Conservation (phyloP, 176 grass and related monocot species). For the Panicum miliaceum region DNA sequence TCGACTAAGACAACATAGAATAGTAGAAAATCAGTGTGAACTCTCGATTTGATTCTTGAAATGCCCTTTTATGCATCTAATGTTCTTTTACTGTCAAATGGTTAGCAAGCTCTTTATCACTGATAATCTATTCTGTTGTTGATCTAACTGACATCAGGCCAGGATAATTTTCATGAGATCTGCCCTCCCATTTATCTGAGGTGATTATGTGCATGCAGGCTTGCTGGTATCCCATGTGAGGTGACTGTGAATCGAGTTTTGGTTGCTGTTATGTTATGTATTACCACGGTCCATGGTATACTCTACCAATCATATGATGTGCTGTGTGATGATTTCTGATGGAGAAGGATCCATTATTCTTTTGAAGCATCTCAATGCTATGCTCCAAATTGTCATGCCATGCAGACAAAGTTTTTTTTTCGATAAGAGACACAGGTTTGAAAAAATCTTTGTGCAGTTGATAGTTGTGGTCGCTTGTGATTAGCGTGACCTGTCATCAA, state of each 20-base stretch:
- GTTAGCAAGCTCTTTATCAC: not conserved
- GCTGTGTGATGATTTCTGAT: constrained; percentile 6
- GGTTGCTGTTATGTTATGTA: not conserved
- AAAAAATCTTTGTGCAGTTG: constrained; percentile 4
- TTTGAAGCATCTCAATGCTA: not conserved
- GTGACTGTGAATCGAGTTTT: constrained; percentile 30
- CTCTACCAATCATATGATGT: not conserved
- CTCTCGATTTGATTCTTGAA: not conserved
- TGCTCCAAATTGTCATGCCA: not conserved
- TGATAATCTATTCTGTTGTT: not conserved
- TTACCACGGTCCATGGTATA: not conserved
- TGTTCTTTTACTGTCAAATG: not conserved
- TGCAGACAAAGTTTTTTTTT: not conserved
- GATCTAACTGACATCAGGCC: not conserved
- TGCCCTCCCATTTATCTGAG: constrained; percentile 18
- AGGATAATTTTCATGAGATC: not conserved
- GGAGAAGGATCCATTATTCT: constrained; percentile 20
- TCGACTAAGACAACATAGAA: not conserved
- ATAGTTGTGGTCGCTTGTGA: constrained; percentile 22
- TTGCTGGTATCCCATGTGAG: constrained; percentile 49
- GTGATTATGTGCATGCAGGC: constrained; percentile 39
- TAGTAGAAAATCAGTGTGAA: not conserved
- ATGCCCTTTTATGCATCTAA: not conserved
- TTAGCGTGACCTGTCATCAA: not conserved
- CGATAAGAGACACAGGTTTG: not conserved